Percentiles rank a stretch among this genome's conserved stretches.
phyloP scores from a whole-genome alignment of 2,329 filamentous ascomycete species.

The Setomelanomma holmii region DNA sequence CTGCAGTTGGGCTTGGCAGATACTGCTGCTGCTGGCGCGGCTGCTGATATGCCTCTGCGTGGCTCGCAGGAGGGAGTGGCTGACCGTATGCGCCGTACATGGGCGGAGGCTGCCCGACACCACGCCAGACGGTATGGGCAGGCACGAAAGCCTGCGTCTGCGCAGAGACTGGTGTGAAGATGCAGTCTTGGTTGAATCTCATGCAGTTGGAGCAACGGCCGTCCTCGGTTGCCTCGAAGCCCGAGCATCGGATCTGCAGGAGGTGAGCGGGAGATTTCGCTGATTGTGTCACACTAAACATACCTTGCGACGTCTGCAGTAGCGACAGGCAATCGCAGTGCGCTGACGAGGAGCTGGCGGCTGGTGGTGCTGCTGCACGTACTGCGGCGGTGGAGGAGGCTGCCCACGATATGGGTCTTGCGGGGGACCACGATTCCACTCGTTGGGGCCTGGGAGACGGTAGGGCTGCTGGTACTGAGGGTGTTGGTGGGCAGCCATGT shows the following conservation, averaged over 20 bases:
- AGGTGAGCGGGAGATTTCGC: constrained; percentile 18
- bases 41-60: constrained; percentile 39
- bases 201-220: constrained; percentile 76
- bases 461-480: constrained; percentile 53
- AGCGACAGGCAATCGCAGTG: constrained; percentile 67
- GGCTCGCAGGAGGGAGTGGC: constrained; percentile 51
- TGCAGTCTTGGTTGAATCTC: constrained; percentile 77
- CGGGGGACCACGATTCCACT: constrained; percentile 53
- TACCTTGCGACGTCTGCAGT: constrained; percentile 67
- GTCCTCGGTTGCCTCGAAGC: constrained; percentile 74
- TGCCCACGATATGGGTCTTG: constrained; percentile 50
- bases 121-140: constrained; percentile 69
- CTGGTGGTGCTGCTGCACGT: constrained; percentile 47
- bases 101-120: constrained; percentile 53
- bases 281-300: not conserved
- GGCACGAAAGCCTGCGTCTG: constrained; percentile 78
- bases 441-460: constrained; percentile 55
- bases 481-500: constrained; percentile 56
- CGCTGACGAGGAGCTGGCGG: constrained; percentile 64
- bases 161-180: constrained; percentile 77
- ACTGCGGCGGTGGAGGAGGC: constrained; percentile 51
- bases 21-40: constrained; percentile 50
- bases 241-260: constrained; percentile 74
- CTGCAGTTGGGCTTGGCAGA: constrained; percentile 55
- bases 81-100: constrained; percentile 62